Conservation (phyloP, 1,284 basidiomycete genomes). For the Testicularia cyperi region DNA sequence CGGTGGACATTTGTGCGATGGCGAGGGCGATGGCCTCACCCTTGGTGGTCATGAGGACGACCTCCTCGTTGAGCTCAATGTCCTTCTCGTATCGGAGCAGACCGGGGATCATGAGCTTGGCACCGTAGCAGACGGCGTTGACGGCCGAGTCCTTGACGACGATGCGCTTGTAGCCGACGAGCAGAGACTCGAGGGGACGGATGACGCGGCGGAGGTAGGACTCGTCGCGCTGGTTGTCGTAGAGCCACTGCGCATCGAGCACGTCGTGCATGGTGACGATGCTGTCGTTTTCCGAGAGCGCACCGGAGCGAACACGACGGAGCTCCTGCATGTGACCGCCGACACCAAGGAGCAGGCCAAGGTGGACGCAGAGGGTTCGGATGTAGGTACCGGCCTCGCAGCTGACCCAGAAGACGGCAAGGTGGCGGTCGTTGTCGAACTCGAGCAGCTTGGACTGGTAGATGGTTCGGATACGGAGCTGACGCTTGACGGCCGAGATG, state of each 20-base stretch:
- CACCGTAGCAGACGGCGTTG: slow-evolving; percentile 98
- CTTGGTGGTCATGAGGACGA: slow-evolving; percentile 99
- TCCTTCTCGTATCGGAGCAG: slow-evolving; percentile 94
- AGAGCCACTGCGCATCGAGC: slow-evolving; percentile 96
- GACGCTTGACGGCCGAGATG: slow-evolving; percentile 98
- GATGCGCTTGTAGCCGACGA: slow-evolving; percentile 96
- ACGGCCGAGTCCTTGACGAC: slow-evolving; percentile 99
- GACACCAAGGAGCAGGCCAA: slow-evolving; percentile 90
- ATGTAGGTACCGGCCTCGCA: slow-evolving; percentile 99
- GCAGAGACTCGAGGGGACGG: slow-evolving; percentile 87
- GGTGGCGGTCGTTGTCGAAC: slow-evolving; percentile 95
- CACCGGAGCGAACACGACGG: slow-evolving; percentile 88
- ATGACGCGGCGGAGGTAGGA: slow-evolving; percentile 94
- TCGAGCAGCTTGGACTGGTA: slow-evolving; percentile 95
- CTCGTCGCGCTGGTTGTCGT: slow-evolving; percentile 98
- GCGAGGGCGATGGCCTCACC: slow-evolving; percentile 98
- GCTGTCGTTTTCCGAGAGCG: slow-evolving; percentile 94
- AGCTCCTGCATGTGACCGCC: slow-evolving; percentile 99
- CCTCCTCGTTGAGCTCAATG: slow-evolving; percentile 93
- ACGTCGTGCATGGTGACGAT: slow-evolving; percentile 99
- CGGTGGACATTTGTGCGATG: slow-evolving; percentile 80
- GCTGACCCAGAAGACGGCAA: slow-evolving; percentile 96
- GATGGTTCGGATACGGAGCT: slow-evolving; percentile 95
- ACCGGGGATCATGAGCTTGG: slow-evolving; percentile 99
- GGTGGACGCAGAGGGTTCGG: slow-evolving; percentile 94